Percentiles rank a stretch among this genome's conserved stretches.
phyloP scores from a whole-genome alignment of 345 rosid species.

The Linum lewisii region DNA sequence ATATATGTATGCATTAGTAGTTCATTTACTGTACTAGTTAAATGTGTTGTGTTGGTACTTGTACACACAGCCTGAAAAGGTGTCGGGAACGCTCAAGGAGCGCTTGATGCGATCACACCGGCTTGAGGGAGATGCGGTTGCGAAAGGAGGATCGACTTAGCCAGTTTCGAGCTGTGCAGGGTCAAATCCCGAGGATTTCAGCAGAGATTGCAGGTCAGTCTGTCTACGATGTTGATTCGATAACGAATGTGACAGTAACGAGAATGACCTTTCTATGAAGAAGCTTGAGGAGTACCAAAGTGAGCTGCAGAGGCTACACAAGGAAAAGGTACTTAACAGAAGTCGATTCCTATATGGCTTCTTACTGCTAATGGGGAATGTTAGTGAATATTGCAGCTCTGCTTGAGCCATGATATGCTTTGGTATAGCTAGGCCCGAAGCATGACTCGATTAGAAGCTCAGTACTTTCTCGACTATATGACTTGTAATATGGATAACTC shows the following conservation, averaged over 20 bases:
- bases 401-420: too few species aligned
- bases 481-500: too few species aligned
- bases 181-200: constrained; percentile 71
- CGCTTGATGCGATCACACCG: constrained; percentile 87
- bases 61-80: constrained; percentile 89
- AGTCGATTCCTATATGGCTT: background rate
- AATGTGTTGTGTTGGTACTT: too few species aligned
- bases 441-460: too few species aligned
- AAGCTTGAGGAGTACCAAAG: constrained; percentile 82
- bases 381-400: too few species aligned
- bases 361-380: background rate
- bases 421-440: too few species aligned
- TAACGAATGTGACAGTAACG: constrained; percentile 52
- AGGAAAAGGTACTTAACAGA: constrained; percentile 58
- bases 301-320: constrained; percentile 74
- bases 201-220: constrained; percentile 83
- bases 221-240: constrained; percentile 54
- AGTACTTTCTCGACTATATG: too few species aligned
- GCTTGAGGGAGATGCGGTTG: constrained; percentile 72
- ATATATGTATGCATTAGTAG: constrained; percentile 3
- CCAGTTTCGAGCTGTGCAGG: constrained; percentile 63
- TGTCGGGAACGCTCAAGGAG: constrained; percentile 69
- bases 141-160: constrained; percentile 83
- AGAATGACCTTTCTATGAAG: constrained; percentile 80
- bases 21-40: too few species aligned